Conservation (phyloP, 2,329 filamentous ascomycete genomes). For the Venturia nashicola region DNA sequence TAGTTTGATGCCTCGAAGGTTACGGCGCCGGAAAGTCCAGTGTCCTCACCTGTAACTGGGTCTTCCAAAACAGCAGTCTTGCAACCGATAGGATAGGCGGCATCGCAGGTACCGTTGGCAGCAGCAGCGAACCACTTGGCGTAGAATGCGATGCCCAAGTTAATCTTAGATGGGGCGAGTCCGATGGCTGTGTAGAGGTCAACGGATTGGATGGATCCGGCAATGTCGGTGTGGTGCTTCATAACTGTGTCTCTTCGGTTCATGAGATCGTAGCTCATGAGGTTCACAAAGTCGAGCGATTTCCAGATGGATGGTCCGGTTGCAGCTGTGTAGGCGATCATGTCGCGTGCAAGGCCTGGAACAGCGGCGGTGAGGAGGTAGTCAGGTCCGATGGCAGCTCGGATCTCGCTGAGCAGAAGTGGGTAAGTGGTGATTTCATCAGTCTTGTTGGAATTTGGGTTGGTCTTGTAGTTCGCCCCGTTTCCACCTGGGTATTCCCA, state of each 20-base stretch:
- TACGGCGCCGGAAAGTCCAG: constrained; percentile 44
- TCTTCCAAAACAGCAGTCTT: constrained; percentile 47
- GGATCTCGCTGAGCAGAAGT: constrained; percentile 46
- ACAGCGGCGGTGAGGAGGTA: constrained; percentile 57
- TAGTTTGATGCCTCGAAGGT: constrained; percentile 26
- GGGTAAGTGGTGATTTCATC: constrained; percentile 52
- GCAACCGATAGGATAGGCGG: constrained; percentile 41
- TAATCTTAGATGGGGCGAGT: constrained; percentile 42
- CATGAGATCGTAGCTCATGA: constrained; percentile 64
- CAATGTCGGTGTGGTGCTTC: constrained; percentile 52
- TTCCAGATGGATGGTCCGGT: constrained; percentile 47
- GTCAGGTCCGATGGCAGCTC: constrained; percentile 41
- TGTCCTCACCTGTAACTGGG: constrained; percentile 45
- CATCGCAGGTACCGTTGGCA: constrained; percentile 34
- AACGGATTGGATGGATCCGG: constrained; percentile 41
- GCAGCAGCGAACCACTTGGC: constrained; percentile 53
- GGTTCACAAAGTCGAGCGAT: constrained; percentile 53
- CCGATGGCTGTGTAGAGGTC: constrained; percentile 48
- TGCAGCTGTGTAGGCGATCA: constrained; percentile 52
- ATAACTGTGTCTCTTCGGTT: constrained; percentile 54
- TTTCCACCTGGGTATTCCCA: constrained; percentile 56
- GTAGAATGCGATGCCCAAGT: constrained; percentile 58
- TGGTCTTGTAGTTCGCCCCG: constrained; percentile 53
- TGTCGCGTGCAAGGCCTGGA: constrained; percentile 49
- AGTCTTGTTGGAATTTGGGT: constrained; percentile 45